Evolutionary conservation across 177 flowering plant genomes (phyloP), one percentile per base, ranked within the genome.

Genomic region (Tripterygium wilfordii): DNA sequence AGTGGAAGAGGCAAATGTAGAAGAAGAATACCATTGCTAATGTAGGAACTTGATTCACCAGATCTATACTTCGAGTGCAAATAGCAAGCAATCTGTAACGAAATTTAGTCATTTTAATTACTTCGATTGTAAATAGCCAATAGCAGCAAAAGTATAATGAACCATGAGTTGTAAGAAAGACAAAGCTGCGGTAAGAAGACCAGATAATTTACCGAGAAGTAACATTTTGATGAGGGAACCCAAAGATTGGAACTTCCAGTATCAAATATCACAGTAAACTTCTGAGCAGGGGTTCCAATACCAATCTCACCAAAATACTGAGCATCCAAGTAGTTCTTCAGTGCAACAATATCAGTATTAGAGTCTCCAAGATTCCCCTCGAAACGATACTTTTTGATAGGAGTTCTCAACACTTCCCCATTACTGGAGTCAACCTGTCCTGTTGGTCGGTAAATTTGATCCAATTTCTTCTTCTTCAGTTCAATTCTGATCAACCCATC

Each of bases 201-300:
- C n/a, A n/a, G n/a, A n/a, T n/a, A n/a, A n/a, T n/a, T n/a, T n/a
- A 89, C 97, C 19, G 95, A 86, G 32, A 86, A 78, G 46, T 78
- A 75, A 62, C 97, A 89, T 65, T 89, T 82, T 3, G 88, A 37
- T 13, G 97, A 89, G 15, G 97, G 95, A 45, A 89, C 97, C 97
- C 95, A 89, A 26, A 89, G 68, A 62, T 89, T 89, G 25, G 97
- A 86, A 57, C 97, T 89, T 16, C 97, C 95, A 13, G 97, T 86
- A 59, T 89, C 97, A 36, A 89, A 89, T 20, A 89, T 69, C 45
- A 89, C 97, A 39, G 86, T 86, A 70, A 89, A 89, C 31, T 72
- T 89, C 61, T 86, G 97, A 24, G 97, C 64, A 4, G 95, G 97
- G 2, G 83, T 69, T 1, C 97, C 97, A 58, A 89, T 56, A 26